Base-by-base conservation (phyloP, 1,139 yeast genomes). In the Hyphopichia khmerensis region DNA sequence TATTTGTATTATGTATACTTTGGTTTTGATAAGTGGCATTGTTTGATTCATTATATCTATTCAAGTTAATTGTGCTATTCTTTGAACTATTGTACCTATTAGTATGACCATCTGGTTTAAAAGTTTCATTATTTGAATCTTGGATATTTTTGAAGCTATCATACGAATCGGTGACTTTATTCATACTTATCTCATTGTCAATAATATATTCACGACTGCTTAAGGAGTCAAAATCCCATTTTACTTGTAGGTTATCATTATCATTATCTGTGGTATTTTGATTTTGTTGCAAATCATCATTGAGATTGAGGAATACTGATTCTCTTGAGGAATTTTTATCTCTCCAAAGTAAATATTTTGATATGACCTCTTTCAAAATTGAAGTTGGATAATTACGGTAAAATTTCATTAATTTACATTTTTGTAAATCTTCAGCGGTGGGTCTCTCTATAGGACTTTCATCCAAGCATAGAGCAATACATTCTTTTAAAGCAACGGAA, bases 391-490 rank as follows among this genome's bases (percentile, higher is more conserved):
- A 64, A 47, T 74, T 75, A 51, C 79, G 81, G 56, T 86, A 80
- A 36, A 70, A 62, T 50, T 79, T 80, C 40, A 93, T 78, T 48
- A 91, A 84, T 58, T 80, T 86, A 43, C 91, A 77, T 57, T 84
- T 88, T 40, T 80, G 63, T 38, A 95, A 67, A 36, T 88, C 96
- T 40, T 89, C 96, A 1, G 99, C 98, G 39, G 82, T 72, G 0
- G 91, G 87, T 52, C 99, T 75, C 55, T 88, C 96, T 18, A 81
- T 84, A 0, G 98, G 96, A 47, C 86, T 88, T 63, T 95, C 99
- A 62, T 93, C 98, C 39, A 95, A 72, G 65, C 98, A 93, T 40
- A 87, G 69, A 0, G 99, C 96, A 40, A 95, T 84, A 47, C 89
- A 82, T 62, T 95, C 99, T 56, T 91, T 95, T 45, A 93, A 68